Conservation (phyloP, 2,329 filamentous ascomycete species). For the Epicoccum sorghinum region DNA sequence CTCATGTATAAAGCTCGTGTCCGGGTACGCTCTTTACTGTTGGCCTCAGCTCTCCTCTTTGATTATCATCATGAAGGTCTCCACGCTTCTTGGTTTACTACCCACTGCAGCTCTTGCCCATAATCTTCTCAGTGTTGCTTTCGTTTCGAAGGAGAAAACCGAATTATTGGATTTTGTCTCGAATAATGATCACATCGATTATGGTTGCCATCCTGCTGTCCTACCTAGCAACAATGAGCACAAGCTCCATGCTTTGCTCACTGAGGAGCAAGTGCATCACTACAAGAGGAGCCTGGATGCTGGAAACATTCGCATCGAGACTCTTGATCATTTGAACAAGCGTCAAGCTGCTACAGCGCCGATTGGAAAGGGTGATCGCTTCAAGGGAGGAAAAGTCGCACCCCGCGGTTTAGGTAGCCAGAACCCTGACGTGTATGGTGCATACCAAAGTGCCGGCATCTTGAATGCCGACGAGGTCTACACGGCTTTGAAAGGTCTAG, state of each 20-base stretch:
- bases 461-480: conserved; percentile 55
- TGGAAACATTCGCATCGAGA: conserved; percentile 30
- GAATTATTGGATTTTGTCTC: conserved; percentile 38
- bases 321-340: conserved; percentile 35
- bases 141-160: conserved; percentile 39
- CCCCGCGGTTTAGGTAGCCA: conserved; percentile 52
- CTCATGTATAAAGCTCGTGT: conserved; percentile 2
- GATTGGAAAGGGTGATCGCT: conserved; percentile 48
- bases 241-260: conserved; percentile 41
- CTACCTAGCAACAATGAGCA: conserved; percentile 34
- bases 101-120: conserved; percentile 34
- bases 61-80: conserved; percentile 32
- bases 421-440: conserved; percentile 34
- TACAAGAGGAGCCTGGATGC: conserved; percentile 33
- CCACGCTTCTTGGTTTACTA: conserved; percentile 32
- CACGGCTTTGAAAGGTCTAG: conserved; percentile 53
- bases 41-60: neutral
- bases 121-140: conserved; percentile 36
- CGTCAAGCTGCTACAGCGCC: conserved; percentile 36
- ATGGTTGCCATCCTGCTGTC: conserved; percentile 43
- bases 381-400: conserved; percentile 51
- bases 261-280: conserved; percentile 28
- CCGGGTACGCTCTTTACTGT: neutral
- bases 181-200: conserved; percentile 39
- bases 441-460: conserved; percentile 47